Percentiles rank a stretch among this genome's conserved stretches.
Conservation (phyloP, 1,139 yeast species). For the Lodderomyces oxycetoniae region DNA sequence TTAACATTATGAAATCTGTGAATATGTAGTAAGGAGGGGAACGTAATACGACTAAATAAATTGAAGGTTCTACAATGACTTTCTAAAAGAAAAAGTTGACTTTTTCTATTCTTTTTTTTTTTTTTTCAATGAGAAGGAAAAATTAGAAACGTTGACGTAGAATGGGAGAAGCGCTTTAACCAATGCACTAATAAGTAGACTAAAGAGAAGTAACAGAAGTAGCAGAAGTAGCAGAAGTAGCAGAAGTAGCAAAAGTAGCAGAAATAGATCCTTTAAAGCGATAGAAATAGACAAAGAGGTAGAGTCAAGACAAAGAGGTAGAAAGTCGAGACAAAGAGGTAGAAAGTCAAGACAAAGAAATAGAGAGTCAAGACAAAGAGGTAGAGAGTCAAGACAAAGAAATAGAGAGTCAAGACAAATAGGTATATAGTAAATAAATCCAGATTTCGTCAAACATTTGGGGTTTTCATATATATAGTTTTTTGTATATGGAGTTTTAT, state of each 20-base stretch:
- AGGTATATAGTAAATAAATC: too few relatives aligned
- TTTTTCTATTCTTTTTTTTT: neutral
- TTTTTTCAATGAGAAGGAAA: too few relatives aligned
- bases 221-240: neutral
- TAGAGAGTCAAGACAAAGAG: too few relatives aligned
- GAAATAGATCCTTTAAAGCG: neutral
- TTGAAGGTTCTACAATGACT: neutral
- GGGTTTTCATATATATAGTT: too few relatives aligned
- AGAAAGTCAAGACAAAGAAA: too few relatives aligned
- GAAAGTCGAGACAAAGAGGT: neutral
- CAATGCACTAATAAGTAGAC: neutral
- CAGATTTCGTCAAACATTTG: too few relatives aligned
- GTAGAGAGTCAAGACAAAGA: too few relatives aligned
- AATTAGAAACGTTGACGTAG: neutral
- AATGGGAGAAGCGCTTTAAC: neutral
- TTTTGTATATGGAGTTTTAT: too few relatives aligned
- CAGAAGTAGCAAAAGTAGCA: neutral
- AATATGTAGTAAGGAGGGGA: slow-evolving; percentile 3
- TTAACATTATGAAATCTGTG: slow-evolving; percentile 19
- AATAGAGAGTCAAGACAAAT: too few relatives aligned
- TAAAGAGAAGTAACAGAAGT: neutral
- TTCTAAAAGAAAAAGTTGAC: neutral
- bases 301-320: neutral
- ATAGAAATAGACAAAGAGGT: neutral
- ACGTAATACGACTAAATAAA: neutral